Base-by-base conservation (phyloP, 495 filamentous ascomycete species). In the Aspergillus homomorphus region DNA sequence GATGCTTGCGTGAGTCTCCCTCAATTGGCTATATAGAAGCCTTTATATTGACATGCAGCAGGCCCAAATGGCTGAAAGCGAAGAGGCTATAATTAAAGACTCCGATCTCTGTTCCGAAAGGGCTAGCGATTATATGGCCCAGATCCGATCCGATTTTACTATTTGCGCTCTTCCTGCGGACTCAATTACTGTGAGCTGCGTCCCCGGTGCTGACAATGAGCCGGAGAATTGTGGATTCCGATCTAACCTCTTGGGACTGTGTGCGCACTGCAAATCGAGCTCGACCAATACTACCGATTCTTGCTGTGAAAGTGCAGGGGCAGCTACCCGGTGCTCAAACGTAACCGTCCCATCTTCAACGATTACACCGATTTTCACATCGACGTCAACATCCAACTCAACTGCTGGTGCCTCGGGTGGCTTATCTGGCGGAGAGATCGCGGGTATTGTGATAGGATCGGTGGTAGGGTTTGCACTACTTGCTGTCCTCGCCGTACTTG, bases 281-380 rank as follows among this genome's bases (percentile, higher is more conserved):
- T 91, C 92, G 24, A 82, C 87, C 42, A 96, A 96, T 72, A 86
- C 90, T 16, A 98, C 91, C 51, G 95, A 99, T 71, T 94, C 92
- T 0, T 99, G 95, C 77, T 99, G 95, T 67, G 84, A 88, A 54
- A 89, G 85, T 62, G 85, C 92, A n/a, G 80, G 90, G 62, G 84
- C 87, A 21, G 77, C 88, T 46, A 69, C 64, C 26, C 83, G 86
- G 54, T 99, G 95, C 66, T 69, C 75, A 28, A 81, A 82, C 33
- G 87, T 99, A 28, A 74, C 82, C 24, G 77, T 99, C 28, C 95
- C 94, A 10, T 82, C 81, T 1, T 84, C 88, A 24, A 88, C 88
- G 26, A 80, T 87, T 57, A 58, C 74, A 14, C 84, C 90, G 53
- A 84, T 87, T 2, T 82, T 94, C 51, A 82, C 85, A 19, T 59